A percentile compares a stretch with the other conserved stretches of the same genome.
phyloP scores from a whole-genome alignment of 768 basidiomycete species.

The Lentinula guzmanii region DNA sequence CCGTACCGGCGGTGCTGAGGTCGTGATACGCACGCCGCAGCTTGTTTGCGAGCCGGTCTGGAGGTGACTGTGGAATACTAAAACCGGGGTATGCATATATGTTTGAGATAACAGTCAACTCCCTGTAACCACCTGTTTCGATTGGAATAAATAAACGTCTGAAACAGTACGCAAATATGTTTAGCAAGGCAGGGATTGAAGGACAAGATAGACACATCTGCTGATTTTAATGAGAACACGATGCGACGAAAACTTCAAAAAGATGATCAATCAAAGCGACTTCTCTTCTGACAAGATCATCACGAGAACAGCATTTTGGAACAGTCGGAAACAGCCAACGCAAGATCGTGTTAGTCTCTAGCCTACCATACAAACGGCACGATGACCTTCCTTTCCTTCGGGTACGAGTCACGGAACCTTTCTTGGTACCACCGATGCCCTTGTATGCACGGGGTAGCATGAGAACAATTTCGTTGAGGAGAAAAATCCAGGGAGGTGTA shows the following conservation, averaged over 20 bases:
- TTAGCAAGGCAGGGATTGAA: background rate
- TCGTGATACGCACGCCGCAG: too few species aligned
- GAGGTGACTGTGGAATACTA: too few species aligned
- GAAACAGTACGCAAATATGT: too few species aligned
- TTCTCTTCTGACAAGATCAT: background rate
- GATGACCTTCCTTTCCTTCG: constrained; percentile 66
- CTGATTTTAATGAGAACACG: background rate
- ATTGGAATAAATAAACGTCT: background rate
- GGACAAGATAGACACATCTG: background rate
- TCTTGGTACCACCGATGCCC: constrained; percentile 84
- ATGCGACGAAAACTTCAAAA: background rate
- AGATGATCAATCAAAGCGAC: background rate
- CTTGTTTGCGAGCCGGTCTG: too few species aligned
- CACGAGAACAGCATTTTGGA: background rate
- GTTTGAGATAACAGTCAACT: too few species aligned
- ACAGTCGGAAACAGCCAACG: background rate
- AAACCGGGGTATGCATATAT: too few species aligned
- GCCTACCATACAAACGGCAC: constrained; percentile 70
- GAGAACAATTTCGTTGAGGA: constrained; percentile 59
- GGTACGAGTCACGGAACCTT: constrained; percentile 73
- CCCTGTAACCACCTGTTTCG: too few species aligned
- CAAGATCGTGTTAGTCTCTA: background rate
- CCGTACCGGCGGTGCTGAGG: too few species aligned
- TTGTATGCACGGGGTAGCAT: constrained; percentile 80
- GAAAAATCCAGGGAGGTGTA: constrained; percentile 78